Conservation (phyloP, 129 eudicot genomes). For the Centrapalus pauciflorus region DNA sequence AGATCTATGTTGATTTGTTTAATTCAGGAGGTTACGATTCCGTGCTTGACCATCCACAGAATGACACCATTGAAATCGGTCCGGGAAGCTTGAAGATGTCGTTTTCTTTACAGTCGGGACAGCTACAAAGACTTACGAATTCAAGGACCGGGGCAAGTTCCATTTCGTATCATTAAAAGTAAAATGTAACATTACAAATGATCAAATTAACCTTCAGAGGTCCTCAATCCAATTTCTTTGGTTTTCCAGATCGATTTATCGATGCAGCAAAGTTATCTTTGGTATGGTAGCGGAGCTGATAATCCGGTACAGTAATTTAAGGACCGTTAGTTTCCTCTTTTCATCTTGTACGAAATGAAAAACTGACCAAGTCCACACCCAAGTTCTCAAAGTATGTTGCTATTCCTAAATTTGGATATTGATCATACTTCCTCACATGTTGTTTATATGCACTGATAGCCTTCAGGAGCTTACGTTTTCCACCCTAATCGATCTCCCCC, state of each 20-base stretch:
- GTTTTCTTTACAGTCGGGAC: conserved; percentile 71
- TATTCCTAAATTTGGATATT: too few relatives aligned
- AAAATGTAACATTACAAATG: too few relatives aligned
- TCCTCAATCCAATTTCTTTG: conserved; percentile 1
- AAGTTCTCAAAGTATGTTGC: too few relatives aligned
- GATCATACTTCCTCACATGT: too few relatives aligned
- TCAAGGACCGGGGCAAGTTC: conserved; percentile 56
- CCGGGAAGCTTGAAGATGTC: conserved; percentile 82
- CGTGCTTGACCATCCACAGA: conserved; percentile 21
- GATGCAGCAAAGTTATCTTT: conserved; percentile 78
- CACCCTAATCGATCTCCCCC: conserved; percentile 71
- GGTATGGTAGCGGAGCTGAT: conserved; percentile 58
- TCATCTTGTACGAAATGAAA: too few relatives aligned
- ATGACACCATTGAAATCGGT: conserved; percentile 63
- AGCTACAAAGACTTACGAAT: conserved; percentile 55
- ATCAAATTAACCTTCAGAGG: too few relatives aligned
- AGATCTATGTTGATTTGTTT: conserved; percentile 4
- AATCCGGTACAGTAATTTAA: conserved; percentile 37
- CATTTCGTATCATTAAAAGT: neutral
- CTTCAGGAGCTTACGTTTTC: conserved; percentile 89
- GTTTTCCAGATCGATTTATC: conserved; percentile 67
- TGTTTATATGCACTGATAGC: too few relatives aligned
- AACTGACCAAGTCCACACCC: too few relatives aligned
- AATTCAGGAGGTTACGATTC: conserved; percentile 42
- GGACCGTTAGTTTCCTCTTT: neutral